Evolutionary conservation across 257 asterid species (phyloP).

Genomic region (Galeopsis tetrahit): DNA sequence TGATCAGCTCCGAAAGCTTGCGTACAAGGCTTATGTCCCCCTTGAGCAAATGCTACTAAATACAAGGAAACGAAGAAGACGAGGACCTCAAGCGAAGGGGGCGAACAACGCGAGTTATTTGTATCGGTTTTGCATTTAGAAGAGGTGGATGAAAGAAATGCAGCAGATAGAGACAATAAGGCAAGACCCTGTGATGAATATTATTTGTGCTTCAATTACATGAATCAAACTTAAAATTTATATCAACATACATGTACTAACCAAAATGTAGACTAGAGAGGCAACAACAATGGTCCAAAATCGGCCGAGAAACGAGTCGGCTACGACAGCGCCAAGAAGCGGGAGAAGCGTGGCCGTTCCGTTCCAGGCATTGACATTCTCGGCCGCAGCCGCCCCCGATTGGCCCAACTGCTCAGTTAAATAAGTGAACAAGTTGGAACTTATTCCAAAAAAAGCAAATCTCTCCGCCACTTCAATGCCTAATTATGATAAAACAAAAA

Average conservation of each 20-base stretch:
- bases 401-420: slow-evolving; percentile 49
- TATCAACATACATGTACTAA: slow-evolving; percentile 20
- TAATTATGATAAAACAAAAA: background rate
- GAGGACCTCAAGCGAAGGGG: slow-evolving; percentile 25
- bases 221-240: background rate
- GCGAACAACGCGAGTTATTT: slow-evolving; percentile 43
- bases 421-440: slow-evolving; percentile 45
- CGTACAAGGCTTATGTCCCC: slow-evolving; percentile 38
- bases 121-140: slow-evolving; percentile 27
- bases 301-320: slow-evolving; percentile 49
- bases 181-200: slow-evolving; percentile 30
- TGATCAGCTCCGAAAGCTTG: slow-evolving; percentile 49
- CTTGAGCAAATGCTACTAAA: slow-evolving; percentile 48
- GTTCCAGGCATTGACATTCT: slow-evolving; percentile 44
- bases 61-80: slow-evolving; percentile 44
- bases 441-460: slow-evolving; percentile 45
- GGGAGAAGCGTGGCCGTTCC: slow-evolving; percentile 44
- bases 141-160: slow-evolving; percentile 25
- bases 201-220: background rate
- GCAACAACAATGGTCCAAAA: slow-evolving; percentile 41
- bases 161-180: slow-evolving; percentile 38
- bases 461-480: slow-evolving; percentile 50
- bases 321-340: slow-evolving; percentile 45
- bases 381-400: slow-evolving; percentile 49
- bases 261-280: slow-evolving; percentile 43